phyloP scores from a whole-genome alignment of 257 asterid species.

The Ilex aquifolium region DNA sequence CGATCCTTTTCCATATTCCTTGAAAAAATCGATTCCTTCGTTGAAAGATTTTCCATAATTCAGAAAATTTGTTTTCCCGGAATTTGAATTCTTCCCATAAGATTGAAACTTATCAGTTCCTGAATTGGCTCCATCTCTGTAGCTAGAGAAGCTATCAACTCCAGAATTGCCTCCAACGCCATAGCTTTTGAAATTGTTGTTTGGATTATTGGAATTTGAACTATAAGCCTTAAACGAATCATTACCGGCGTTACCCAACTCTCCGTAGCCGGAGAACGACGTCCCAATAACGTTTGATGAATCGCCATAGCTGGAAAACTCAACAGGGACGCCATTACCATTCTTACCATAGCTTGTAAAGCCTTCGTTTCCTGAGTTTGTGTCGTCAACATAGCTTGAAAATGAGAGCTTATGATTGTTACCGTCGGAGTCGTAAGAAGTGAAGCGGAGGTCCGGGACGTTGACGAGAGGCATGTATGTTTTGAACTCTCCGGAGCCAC shows the following conservation, averaged over 20 bases:
- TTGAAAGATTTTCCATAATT: constrained; percentile 74
- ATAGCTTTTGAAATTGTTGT: constrained; percentile 55
- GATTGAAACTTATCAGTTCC: constrained; percentile 66
- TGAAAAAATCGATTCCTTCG: constrained; percentile 61
- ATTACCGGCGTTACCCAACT: constrained; percentile 52
- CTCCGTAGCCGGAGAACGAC: constrained; percentile 53
- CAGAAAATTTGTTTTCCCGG: constrained; percentile 41
- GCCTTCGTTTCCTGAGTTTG: constrained; percentile 65
- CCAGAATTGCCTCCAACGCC: constrained; percentile 60
- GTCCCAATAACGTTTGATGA: constrained; percentile 73
- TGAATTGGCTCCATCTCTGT: constrained; percentile 61
- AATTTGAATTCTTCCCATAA: constrained; percentile 44
- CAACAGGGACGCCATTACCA: constrained; percentile 53
- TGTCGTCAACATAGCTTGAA: constrained; percentile 51
- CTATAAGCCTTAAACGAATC: constrained; percentile 70
- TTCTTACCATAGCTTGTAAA: constrained; percentile 55
- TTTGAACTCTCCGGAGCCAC: constrained; percentile 64
- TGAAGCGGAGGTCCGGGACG: constrained; percentile 65
- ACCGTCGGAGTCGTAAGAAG: constrained; percentile 57
- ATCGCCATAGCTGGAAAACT: constrained; percentile 52
- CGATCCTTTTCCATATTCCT: constrained; percentile 64
- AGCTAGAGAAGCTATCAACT: constrained; percentile 40
- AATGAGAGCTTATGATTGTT: constrained; percentile 57
- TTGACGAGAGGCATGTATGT: constrained; percentile 59
- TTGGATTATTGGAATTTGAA: constrained; percentile 62